These are phyloP conservation scores for Canavalia gladiata DNA, from an alignment of 306 rosid species.

Conservation along the genomic window DNA sequence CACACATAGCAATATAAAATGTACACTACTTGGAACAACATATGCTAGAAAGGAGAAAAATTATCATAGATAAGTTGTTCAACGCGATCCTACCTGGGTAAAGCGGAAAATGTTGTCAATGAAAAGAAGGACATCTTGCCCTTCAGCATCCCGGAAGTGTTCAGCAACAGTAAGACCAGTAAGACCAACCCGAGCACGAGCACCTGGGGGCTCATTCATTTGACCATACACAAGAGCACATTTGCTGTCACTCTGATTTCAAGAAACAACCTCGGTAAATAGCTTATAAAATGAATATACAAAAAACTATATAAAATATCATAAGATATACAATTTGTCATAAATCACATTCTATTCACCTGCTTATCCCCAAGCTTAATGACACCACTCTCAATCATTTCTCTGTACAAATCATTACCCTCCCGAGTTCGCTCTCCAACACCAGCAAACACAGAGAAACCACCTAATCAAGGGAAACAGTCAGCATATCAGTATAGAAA, in stretches of 20 bases:
- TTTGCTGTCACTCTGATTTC: conserved; percentile 85
- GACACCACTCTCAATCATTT: conserved; percentile 99
- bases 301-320: too few species aligned
- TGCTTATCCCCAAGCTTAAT: conserved; percentile 97
- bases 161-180: conserved; percentile 99
- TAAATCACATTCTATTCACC: conserved; percentile 52
- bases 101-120: conserved; percentile 99
- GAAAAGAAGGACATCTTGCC: conserved; percentile 99
- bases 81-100: conserved; percentile 70
- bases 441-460: conserved; percentile 99
- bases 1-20: not conserved
- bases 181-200: conserved; percentile 99
- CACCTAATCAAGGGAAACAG: conserved; percentile 66
- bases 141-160: conserved; percentile 99
- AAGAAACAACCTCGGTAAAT: not conserved
- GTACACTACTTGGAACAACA: too few species aligned
- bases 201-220: conserved; percentile 99
- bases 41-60: too few species aligned
- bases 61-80: too few species aligned
- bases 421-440: conserved; percentile 98
- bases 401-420: conserved; percentile 97
- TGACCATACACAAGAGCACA: conserved; percentile 99
- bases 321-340: too few species aligned
- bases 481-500: not conserved
- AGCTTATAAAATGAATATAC: not conserved